phyloP scores from a whole-genome alignment of 164 flowering plant species.

The Magnolia changhungtana region DNA sequence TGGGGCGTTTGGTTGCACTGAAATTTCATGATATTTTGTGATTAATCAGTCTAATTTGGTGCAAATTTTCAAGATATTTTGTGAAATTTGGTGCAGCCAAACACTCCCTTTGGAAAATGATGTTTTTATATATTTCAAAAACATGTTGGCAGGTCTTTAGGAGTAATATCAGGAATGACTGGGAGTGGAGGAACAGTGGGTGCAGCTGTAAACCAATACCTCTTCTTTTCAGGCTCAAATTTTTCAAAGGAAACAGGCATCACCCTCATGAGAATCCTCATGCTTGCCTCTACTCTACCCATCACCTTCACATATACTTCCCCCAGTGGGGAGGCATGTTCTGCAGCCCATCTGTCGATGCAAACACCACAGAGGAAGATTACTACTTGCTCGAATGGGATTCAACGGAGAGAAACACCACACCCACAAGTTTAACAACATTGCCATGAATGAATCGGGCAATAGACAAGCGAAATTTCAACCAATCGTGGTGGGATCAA shows the following conservation, averaged over 20 bases:
- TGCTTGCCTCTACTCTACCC: conserved; percentile 60
- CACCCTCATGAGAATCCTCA: conserved; percentile 82
- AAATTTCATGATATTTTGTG: no score
- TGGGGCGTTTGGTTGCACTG: no score
- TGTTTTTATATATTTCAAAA: no score
- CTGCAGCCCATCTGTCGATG: conserved; percentile 51
- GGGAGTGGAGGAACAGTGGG: conserved; percentile 93
- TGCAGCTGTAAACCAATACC: conserved; percentile 70
- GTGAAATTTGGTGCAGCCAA: no score
- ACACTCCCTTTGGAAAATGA: no score
- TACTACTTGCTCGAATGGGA: conserved; percentile 71
- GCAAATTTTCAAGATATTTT: no score
- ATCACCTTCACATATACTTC: conserved; percentile 60
- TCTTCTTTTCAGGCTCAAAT: conserved; percentile 74
- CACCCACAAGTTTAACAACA: neutral
- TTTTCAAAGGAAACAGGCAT: conserved; percentile 72
- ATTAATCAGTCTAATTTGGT: no score
- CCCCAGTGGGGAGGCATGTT: conserved; percentile 96
- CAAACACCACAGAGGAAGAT: conserved; percentile 53
- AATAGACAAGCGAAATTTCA: no score
- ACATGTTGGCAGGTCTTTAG: conserved; percentile 55
- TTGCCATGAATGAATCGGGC: neutral
- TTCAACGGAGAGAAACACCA: conserved; percentile 29
- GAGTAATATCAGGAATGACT: conserved; percentile 87
- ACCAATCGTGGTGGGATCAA: no score